Evolutionary conservation across 2,329 filamentous ascomycete species (phyloP).

Genomic region (Lithohypha guttulata): DNA sequence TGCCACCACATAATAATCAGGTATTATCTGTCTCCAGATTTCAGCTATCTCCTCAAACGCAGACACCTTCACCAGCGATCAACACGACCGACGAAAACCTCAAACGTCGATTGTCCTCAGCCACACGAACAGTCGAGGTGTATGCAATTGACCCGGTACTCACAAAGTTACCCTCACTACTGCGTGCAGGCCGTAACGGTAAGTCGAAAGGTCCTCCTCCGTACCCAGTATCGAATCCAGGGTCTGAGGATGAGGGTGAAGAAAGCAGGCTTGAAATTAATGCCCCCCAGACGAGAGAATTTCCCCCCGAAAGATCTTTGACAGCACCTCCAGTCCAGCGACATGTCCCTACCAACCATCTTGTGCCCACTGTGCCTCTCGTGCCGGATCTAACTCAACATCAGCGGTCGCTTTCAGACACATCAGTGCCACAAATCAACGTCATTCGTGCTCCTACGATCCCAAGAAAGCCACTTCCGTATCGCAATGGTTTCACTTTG

Average conservation of each 20-base stretch:
- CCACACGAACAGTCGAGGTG: no score
- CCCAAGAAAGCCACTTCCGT: conserved; percentile 4
- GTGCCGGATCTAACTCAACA: no score
- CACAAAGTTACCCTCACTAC: conserved; percentile 2
- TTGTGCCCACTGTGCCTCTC: no score
- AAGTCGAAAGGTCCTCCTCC: neutral
- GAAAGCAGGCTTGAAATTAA: neutral
- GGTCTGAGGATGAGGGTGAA: neutral
- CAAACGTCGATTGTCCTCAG: no score
- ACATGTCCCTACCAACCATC: no score
- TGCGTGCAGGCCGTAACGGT: neutral
- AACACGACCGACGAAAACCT: neutral
- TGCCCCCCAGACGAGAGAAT: neutral
- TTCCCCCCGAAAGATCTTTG: neutral
- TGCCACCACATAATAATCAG: no score
- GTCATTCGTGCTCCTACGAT: conserved; percentile 7
- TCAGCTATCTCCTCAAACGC: neutral
- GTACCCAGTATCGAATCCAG: conserved; percentile 4
- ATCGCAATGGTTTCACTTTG: neutral
- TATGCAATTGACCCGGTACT: conserved; percentile 3
- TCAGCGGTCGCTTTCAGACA: conserved; percentile 1
- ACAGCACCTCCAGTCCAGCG: neutral
- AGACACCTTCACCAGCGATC: neutral
- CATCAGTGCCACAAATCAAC: conserved; percentile 4
- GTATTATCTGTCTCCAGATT: neutral